Conservation (phyloP, 2,329 filamentous ascomycete genomes). For the Colletotrichum sp. region DNA sequence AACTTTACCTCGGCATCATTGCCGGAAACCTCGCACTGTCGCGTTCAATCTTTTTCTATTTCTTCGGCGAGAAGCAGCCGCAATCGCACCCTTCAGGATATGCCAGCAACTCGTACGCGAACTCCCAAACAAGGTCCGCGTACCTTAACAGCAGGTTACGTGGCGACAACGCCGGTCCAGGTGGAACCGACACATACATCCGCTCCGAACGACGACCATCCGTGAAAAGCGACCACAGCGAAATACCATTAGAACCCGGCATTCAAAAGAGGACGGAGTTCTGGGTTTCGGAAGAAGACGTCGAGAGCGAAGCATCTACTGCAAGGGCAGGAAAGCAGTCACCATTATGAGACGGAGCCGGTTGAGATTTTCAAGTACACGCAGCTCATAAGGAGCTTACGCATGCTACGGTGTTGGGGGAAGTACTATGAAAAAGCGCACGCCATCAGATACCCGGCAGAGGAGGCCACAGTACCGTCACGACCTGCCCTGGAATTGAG, state of each 20-base stretch:
- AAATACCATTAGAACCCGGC: conserved; percentile 21
- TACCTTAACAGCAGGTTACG: conserved; percentile 20
- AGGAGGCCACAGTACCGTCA: background rate
- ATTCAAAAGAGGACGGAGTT: conserved; percentile 26
- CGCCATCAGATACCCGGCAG: conserved; percentile 12
- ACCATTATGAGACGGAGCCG: background rate
- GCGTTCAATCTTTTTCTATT: conserved; percentile 27
- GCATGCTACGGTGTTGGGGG: background rate
- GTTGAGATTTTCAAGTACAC: background rate
- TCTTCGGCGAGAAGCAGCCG: conserved; percentile 19
- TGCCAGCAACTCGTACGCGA: background rate
- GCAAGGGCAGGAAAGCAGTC: background rate
- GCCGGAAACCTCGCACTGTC: conserved; percentile 34
- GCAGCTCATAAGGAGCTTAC: background rate
- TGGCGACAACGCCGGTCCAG: conserved; percentile 5
- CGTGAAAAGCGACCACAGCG: conserved; percentile 24
- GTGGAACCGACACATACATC: conserved; percentile 15
- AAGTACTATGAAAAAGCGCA: background rate
- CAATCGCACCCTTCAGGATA: background rate
- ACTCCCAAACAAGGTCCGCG: conserved; percentile 9
- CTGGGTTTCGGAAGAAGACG: conserved; percentile 22
- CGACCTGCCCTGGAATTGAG: background rate
- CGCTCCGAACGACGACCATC: conserved; percentile 8
- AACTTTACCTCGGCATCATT: conserved; percentile 41
- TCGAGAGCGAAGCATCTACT: background rate